These are phyloP conservation scores for Eragrostis curvula DNA, from an alignment of 176 grass and related monocot genomes.

Conservation along the genomic window DNA sequence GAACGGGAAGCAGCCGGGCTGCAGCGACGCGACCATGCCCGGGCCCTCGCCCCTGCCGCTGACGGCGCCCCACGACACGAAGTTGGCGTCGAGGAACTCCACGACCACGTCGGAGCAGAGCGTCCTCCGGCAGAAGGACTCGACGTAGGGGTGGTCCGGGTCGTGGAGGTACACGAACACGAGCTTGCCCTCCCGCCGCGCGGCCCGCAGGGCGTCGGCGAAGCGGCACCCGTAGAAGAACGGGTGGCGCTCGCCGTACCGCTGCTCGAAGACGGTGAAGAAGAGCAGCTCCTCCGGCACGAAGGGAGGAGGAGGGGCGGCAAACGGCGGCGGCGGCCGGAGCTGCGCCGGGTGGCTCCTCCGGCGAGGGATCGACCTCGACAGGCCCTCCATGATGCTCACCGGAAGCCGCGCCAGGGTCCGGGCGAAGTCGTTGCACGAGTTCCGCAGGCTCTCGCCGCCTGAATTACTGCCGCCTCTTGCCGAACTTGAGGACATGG, in stretches of 20 bases:
- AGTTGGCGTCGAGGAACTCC: slow-evolving; percentile 79
- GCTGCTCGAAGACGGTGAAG: slow-evolving; percentile 61
- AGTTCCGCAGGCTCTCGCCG: slow-evolving; percentile 42
- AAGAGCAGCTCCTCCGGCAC: slow-evolving; percentile 65
- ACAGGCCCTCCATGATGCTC: slow-evolving; percentile 51
- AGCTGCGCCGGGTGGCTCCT: slow-evolving; percentile 17
- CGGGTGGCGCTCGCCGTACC: slow-evolving; percentile 58
- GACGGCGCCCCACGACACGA: slow-evolving; percentile 68
- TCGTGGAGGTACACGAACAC: slow-evolving; percentile 75
- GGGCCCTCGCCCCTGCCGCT: slow-evolving; percentile 38
- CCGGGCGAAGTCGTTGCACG: slow-evolving; percentile 54
- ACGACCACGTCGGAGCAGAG: slow-evolving; percentile 71
- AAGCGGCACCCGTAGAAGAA: slow-evolving; percentile 79
- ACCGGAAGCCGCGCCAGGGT: slow-evolving; percentile 47
- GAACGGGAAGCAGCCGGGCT: slow-evolving; percentile 63
- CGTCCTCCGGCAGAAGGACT: slow-evolving; percentile 62
- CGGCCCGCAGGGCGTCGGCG: slow-evolving; percentile 55
- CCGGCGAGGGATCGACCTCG: slow-evolving; percentile 51
- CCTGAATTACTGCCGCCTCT: neutral
- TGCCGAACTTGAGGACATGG: slow-evolving; percentile 42
- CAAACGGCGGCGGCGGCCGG: slow-evolving; percentile 22
- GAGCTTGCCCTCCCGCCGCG: slow-evolving; percentile 59
- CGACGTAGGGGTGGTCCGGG: slow-evolving; percentile 44
- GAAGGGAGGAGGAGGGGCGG: neutral
- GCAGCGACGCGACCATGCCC: slow-evolving; percentile 54